A percentile compares a stretch with the other conserved stretches of the same genome.
These are phyloP conservation scores for Trichosanthes cucumerina DNA, from an alignment of 306 rosid species.

Conservation along the genomic window DNA sequence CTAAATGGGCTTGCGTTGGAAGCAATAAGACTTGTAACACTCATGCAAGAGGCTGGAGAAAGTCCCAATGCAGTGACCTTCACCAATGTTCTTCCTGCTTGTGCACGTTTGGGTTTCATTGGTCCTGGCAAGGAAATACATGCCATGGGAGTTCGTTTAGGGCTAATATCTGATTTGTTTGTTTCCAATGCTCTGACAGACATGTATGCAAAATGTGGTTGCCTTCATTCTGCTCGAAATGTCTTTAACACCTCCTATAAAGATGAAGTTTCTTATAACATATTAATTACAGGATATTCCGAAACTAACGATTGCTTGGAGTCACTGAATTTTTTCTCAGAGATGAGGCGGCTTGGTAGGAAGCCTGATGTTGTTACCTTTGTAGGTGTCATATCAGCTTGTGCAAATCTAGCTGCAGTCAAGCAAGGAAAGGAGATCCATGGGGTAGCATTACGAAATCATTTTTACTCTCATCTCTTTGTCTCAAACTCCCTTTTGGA, in stretches of 20 bases:
- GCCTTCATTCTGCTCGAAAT: conserved; percentile 46
- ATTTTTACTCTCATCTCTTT: conserved; percentile 47
- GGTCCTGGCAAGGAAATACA: conserved; percentile 70
- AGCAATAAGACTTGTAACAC: conserved; percentile 44
- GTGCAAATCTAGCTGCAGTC: conserved; percentile 59
- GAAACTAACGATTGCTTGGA: conserved; percentile 44
- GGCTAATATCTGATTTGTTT: conserved; percentile 45
- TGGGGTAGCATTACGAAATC: conserved; percentile 43
- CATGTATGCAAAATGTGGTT: conserved; percentile 70
- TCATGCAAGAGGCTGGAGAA: conserved; percentile 61
- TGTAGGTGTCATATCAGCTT: conserved; percentile 71
- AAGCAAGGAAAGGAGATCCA: conserved; percentile 82
- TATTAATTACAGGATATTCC: conserved; percentile 63
- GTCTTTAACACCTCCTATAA: conserved; percentile 50
- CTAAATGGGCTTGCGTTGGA: conserved; percentile 56
- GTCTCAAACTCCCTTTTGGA: conserved; percentile 67
- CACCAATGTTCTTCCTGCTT: conserved; percentile 84
- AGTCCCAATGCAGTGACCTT: conserved; percentile 57
- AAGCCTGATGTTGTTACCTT: conserved; percentile 56
- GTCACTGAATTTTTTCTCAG: conserved; percentile 57
- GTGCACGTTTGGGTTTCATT: conserved; percentile 58
- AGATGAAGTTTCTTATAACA: conserved; percentile 68
- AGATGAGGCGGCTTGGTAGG: conserved; percentile 52
- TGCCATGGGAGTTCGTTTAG: conserved; percentile 42
- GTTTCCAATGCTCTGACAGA: conserved; percentile 75